These are phyloP conservation scores for Rhododendron ferrugineum DNA, from an alignment of 148 eudicot species.

Conservation along the genomic window DNA sequence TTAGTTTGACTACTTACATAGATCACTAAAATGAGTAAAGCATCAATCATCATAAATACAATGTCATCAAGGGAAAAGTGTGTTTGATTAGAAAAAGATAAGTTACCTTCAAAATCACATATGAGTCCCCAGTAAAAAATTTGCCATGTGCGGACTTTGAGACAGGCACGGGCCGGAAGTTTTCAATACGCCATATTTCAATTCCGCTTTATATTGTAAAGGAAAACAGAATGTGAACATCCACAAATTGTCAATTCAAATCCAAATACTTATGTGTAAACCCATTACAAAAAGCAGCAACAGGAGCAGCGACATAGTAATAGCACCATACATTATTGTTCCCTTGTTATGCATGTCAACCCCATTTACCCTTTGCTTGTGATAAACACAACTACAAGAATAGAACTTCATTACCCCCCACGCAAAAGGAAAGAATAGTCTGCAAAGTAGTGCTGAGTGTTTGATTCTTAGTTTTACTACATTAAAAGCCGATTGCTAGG, in stretches of 20 bases:
- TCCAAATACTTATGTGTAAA: neutral
- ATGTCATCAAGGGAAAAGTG: neutral
- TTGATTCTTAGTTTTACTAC: neutral
- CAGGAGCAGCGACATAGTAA: neutral
- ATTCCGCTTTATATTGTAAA: conserved; percentile 62
- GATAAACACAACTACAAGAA: neutral
- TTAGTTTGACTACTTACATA: neutral
- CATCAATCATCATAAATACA: neutral
- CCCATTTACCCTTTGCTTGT: neutral
- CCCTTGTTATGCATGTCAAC: neutral
- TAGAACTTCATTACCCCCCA: neutral
- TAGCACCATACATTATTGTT: neutral
- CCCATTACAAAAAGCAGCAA: neutral
- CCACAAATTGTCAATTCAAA: neutral
- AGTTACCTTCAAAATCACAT: conserved; percentile 71
- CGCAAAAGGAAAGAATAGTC: neutral
- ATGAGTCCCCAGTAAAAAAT: conserved; percentile 79
- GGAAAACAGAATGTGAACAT: conserved; percentile 21
- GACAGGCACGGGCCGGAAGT: conserved; percentile 62
- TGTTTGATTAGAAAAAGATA: neutral
- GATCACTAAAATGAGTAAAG: neutral
- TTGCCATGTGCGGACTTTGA: conserved; percentile 69
- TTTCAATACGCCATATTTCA: conserved; percentile 96
- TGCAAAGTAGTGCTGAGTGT: neutral
- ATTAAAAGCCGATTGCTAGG: neutral